phyloP scores from a whole-genome alignment of 306 rosid species.

The Sicyos baderoa region DNA sequence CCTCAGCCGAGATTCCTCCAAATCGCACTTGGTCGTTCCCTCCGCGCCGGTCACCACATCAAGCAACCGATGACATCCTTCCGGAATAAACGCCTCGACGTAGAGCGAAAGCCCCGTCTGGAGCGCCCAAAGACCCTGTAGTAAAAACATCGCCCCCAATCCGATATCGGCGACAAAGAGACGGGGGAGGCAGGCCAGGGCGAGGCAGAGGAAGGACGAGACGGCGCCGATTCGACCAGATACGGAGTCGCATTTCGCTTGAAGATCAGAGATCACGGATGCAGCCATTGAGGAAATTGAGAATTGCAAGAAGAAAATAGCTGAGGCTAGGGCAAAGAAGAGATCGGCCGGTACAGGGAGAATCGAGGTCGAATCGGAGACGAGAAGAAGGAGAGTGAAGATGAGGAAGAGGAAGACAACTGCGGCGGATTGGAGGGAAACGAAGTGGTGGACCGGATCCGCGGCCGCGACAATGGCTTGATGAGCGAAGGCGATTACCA shows the following conservation, averaged over 20 bases:
- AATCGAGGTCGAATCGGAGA: slow-evolving; percentile 45
- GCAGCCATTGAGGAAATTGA: slow-evolving; percentile 42
- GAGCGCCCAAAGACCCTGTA: slow-evolving; percentile 71
- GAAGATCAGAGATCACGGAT: slow-evolving; percentile 53
- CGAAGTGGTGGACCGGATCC: slow-evolving; percentile 58
- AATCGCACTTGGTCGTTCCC: slow-evolving; percentile 79
- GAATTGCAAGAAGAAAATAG: slow-evolving; percentile 56
- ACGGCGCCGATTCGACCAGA: slow-evolving; percentile 43
- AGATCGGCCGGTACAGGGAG: slow-evolving; percentile 56
- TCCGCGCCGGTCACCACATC: slow-evolving; percentile 63
- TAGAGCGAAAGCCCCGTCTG: slow-evolving; percentile 80
- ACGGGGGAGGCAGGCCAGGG: slow-evolving; percentile 53
- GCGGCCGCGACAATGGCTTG: slow-evolving; percentile 41
- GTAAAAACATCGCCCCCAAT: slow-evolving; percentile 46
- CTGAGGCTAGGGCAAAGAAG: slow-evolving; percentile 52
- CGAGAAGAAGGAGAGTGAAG: slow-evolving; percentile 48
- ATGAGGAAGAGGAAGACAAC: slow-evolving; percentile 55
- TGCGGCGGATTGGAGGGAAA: slow-evolving; percentile 69
- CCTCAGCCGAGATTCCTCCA: slow-evolving; percentile 69
- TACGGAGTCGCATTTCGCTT: slow-evolving; percentile 65
- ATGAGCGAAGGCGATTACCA: slow-evolving; percentile 46
- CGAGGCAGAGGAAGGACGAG: slow-evolving; percentile 36
- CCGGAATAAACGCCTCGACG: slow-evolving; percentile 81
- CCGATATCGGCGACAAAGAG: slow-evolving; percentile 62
- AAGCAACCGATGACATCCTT: slow-evolving; percentile 78